Percentiles rank a stretch among this genome's conserved stretches.
Evolutionary conservation across 306 rosid species (phyloP).

Genomic region (Prunus mira): DNA sequence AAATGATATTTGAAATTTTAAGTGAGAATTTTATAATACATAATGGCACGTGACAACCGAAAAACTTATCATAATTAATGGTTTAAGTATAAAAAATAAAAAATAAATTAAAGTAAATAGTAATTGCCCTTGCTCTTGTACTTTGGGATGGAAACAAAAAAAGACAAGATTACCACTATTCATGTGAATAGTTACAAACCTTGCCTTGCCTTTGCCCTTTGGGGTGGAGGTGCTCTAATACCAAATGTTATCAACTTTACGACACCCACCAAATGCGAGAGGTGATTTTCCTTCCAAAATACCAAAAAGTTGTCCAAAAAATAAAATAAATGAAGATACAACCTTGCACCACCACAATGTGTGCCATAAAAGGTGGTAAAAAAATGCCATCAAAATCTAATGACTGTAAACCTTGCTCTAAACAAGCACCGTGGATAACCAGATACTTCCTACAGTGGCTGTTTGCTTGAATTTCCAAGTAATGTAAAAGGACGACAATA

Average conservation of each 20-base stretch:
- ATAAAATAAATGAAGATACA: not conserved
- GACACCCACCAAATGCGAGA: not conserved
- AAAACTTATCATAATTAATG: too few relatives aligned
- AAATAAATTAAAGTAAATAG: too few relatives aligned
- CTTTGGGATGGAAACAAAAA: too few relatives aligned
- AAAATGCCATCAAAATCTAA: slow-evolving; percentile 33
- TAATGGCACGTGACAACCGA: fast-evolving
- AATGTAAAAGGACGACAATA: slow-evolving; percentile 21
- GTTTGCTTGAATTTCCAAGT: slow-evolving; percentile 30
- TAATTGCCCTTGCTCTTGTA: too few relatives aligned
- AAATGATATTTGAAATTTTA: too few relatives aligned
- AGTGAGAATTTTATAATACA: too few relatives aligned
- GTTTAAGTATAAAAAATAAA: too few relatives aligned
- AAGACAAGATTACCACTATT: too few relatives aligned
- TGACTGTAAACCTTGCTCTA: slow-evolving; percentile 12
- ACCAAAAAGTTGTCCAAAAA: not conserved
- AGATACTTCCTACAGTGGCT: slow-evolving; percentile 32
- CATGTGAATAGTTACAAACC: too few relatives aligned
- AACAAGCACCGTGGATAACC: slow-evolving; percentile 24
- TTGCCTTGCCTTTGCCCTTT: too few relatives aligned
- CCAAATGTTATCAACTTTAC: not conserved
- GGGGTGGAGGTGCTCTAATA: not conserved
- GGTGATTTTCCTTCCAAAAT: not conserved
- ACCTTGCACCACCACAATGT: slow-evolving; percentile 20
- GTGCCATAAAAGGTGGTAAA: slow-evolving; percentile 19